Base-by-base conservation (phyloP, 176 grass and related monocot species). In the Rhynchospora breviuscula region DNA sequence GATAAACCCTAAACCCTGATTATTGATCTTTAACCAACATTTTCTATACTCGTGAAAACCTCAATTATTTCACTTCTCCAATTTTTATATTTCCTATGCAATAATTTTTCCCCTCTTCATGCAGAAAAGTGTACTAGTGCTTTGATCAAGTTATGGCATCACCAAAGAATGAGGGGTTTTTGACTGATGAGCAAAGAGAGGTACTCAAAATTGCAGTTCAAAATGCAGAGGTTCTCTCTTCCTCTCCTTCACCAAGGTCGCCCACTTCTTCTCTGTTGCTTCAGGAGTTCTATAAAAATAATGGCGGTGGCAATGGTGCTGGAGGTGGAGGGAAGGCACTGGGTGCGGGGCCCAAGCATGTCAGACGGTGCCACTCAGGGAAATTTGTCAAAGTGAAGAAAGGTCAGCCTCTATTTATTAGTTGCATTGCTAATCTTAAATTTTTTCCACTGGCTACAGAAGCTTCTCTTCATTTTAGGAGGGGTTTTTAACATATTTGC, bases 331-430 rank as follows among this genome's bases (percentile, higher is more conserved):
- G 53, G 0, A 71, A 86, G 0, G 88, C 84, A 3, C 82, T 82
- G 0, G 76, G 77, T 0, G 78, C 17, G 1, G 87, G 89, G 47
- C 45, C 74, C 40, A 91, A 68, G 89, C 93, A 95, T 87, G 79
- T 86, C 64, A 87, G 93, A 18, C 92, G 96, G 18, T 67, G 87
- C 46, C 96, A 99, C 86, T 99, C 96, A 31, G 93, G 96, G 76
- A 99, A 99, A 83, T 54, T 87, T 60, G 80, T 93, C 54, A 94
- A 92, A 85, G 93, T 95, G 85, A 99, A 99, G 88, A 95, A 99
- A 91, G 96, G 96, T 99, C 70, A 81, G 85, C 52, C 83, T 49
- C 2, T 77, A 64, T 47, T 90, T 85, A 83, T 15, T 44, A 18
- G 0, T 8, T 86, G 63, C 80, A 13, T 47, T 57, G 26, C 17